Evolutionary conservation across 768 basidiomycete species (phyloP).

Genomic region (Phylloporus scabripes): DNA sequence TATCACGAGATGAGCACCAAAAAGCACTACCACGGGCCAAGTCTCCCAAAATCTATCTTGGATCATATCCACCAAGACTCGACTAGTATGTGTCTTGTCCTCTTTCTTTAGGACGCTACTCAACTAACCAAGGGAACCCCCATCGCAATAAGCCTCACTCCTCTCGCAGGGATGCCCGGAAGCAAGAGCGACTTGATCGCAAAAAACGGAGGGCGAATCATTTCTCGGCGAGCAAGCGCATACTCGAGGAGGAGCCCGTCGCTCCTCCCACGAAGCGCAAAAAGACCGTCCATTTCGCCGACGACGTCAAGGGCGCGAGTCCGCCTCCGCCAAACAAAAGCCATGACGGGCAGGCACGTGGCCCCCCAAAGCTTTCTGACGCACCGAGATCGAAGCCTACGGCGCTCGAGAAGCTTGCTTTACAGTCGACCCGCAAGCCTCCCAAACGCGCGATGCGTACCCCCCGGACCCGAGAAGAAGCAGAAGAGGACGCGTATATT

Average conservation of each 20-base stretch:
- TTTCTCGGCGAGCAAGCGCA: conserved; percentile 42
- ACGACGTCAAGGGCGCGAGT: not conserved
- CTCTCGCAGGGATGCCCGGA: conserved; percentile 60
- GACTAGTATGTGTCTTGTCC: conserved; percentile 9
- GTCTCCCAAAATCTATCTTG: conserved; percentile 25
- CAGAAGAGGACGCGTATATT: conserved; percentile 82
- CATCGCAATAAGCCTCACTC: conserved; percentile 12
- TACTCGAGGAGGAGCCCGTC: conserved; percentile 38
- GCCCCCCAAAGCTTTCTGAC: not conserved
- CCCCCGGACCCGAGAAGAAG: conserved; percentile 39
- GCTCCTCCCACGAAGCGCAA: conserved; percentile 38
- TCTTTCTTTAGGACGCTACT: not conserved
- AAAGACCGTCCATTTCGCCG: conserved; percentile 38
- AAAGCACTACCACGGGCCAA: conserved; percentile 17
- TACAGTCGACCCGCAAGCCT: conserved; percentile 11
- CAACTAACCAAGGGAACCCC: conserved; percentile 4
- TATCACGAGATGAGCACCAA: conserved; percentile 12
- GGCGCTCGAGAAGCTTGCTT: conserved; percentile 33
- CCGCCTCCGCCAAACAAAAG: not conserved
- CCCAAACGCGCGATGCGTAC: not conserved
- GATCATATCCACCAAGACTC: conserved; percentile 18
- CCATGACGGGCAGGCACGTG: not conserved
- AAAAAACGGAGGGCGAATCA: conserved; percentile 62
- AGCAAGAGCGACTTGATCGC: conserved; percentile 50
- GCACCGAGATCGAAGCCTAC: conserved; percentile 17